Conservation (phyloP, 139 green algal species). For the Mesotaenium endlicherianum region DNA sequence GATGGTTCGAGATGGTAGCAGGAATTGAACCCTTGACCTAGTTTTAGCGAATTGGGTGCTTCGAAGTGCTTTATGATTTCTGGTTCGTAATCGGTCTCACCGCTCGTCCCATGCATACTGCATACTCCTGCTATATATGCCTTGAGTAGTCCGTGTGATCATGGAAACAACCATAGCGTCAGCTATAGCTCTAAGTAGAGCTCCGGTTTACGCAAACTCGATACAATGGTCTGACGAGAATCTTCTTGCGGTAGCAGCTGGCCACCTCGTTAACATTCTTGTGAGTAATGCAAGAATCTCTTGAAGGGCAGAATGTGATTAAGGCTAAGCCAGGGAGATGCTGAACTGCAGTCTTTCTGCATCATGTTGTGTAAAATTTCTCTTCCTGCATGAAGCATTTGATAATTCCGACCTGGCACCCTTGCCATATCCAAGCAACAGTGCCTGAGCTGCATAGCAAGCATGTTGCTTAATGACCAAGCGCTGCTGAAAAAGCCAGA, state of each 20-base stretch:
- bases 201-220: too few relatives aligned
- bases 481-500: background rate
- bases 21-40: too few relatives aligned
- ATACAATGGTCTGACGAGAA: conserved; percentile 20
- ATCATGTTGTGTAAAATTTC: background rate
- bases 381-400: too few relatives aligned
- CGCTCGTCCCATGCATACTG: too few relatives aligned
- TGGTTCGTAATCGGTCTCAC: too few relatives aligned
- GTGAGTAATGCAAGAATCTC: background rate
- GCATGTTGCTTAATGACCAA: background rate
- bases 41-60: too few relatives aligned
- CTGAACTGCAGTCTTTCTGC: background rate
- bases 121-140: too few relatives aligned
- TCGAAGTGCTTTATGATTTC: too few relatives aligned
- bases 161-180: too few relatives aligned
- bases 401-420: background rate
- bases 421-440: background rate
- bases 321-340: background rate
- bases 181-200: too few relatives aligned
- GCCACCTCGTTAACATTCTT: conserved; percentile 23
- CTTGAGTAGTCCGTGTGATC: too few relatives aligned
- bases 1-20: too few relatives aligned
- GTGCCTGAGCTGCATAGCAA: background rate
- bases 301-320: background rate
- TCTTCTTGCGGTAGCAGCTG: conserved; percentile 7